Base-by-base conservation (phyloP, 192 early-diverging fungal species). In the Backusella australiensis region DNA sequence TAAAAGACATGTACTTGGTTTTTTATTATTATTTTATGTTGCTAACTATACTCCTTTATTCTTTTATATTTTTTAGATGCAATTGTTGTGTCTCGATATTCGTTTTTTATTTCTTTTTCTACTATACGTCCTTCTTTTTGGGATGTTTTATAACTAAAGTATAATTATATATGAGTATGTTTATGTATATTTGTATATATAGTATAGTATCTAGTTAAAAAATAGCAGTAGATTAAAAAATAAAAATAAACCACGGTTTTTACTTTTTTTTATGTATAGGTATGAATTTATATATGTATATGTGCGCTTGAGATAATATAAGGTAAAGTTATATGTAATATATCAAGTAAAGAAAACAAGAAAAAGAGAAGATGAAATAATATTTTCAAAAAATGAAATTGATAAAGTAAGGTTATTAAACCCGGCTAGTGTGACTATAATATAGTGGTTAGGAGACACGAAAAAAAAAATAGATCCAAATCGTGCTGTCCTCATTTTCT, bases 391-490 rank as follows among this genome's bases (percentile, higher is more conserved):
- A 59, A 59, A 34, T 63, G 52, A 23, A 73, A 59, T 63, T 73
- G 72, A 73, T 59, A 71, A 71, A 71, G 42, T 46, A 71, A 49
- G 42, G 69, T 71, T 71, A 46, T 71, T 71, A 71, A 46, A 32
- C 69, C 69, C 42, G 69, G 69, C 42, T 71, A 71, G 69, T 71
- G 69, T 71, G 69, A 71, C 69, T 71, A 42, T 71, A 71, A 42
- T 42, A 71, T 71, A 39, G 26, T 49, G 23, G 38, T 46, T 71
- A 71, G 69, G 69, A 71, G 69, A 71, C 69, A 71, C 69, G 69
- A 41, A 71, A 71, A 46, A 41, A 70, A 46, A 44, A 71, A 71
- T 71, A 71, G 69, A 71, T 71, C 69, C 69, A 71, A 71, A 71
- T 71, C 69, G 69, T 71, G 69, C 14, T 71, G 41, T 71, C 69